phyloP scores from a whole-genome alignment of 352 stramenopile genomes.

The Pythium oligandrum region DNA sequence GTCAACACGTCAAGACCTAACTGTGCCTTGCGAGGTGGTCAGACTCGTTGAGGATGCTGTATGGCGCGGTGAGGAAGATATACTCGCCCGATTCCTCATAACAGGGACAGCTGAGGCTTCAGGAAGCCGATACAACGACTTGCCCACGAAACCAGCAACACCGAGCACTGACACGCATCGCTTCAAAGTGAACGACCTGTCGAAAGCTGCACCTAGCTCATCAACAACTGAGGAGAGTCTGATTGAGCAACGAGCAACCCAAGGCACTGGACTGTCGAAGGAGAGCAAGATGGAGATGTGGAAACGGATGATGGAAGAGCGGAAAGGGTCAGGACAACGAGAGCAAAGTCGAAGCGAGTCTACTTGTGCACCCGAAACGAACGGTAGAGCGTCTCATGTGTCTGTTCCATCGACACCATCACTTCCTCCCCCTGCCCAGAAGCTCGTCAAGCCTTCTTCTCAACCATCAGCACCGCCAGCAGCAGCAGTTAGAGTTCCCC shows the following conservation, averaged over 20 bases:
- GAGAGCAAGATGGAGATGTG: conserved; percentile 60
- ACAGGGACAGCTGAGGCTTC: conserved; percentile 8
- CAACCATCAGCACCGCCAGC: too few species aligned
- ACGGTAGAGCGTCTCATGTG: background rate
- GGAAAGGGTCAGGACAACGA: conserved; percentile 24
- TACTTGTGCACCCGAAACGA: background rate
- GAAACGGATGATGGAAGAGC: conserved; percentile 54
- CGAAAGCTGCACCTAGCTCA: background rate
- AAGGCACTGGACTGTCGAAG: conserved; percentile 24
- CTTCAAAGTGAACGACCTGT: conserved; percentile 19
- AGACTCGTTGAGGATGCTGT: conserved; percentile 19
- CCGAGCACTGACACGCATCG: background rate
- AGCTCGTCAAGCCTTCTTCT: too few species aligned
- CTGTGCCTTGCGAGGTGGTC: conserved; percentile 10
- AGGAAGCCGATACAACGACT: too few species aligned
- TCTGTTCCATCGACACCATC: background rate
- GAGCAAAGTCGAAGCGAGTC: conserved; percentile 8
- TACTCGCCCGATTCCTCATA: conserved; percentile 17
- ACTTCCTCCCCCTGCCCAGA: background rate
- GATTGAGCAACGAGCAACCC: too few species aligned
- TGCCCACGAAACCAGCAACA: background rate
- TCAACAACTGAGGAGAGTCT: background rate
- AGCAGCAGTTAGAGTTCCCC: too few species aligned
- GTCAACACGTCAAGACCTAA: conserved; percentile 17
- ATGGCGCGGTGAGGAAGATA: conserved; percentile 16